Base-by-base conservation (phyloP, 2,329 filamentous ascomycete species). In the Coniella vitis region DNA sequence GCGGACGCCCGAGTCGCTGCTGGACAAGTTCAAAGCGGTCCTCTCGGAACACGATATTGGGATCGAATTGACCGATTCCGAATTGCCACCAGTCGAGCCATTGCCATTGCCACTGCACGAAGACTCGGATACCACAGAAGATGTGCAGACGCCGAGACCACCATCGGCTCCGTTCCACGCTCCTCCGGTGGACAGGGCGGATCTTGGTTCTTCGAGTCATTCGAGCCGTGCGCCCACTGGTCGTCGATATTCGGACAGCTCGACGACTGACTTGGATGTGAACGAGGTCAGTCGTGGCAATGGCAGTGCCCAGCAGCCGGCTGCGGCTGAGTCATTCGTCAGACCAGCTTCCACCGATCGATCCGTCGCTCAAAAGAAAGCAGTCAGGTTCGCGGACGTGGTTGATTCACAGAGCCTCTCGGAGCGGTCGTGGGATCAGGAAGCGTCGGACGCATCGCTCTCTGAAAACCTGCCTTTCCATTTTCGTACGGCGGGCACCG, bases 31-130 rank as follows among this genome's bases (percentile, higher is more conserved):
- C 58, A 77, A 82, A 63, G 71, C 76, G 49, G 73, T 88, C 51
- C 72, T 94, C 55, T 71, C 69, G 14, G 75, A 79, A 43, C 81
- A 89, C 74, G 83, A 83, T 19, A 89, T 91, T 54, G 74, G 81
- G 37, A 72, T 93, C 47, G 82, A 87, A 53, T 77, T 84, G 49
- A 72, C 73, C 21, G 56, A 56, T n/a, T 51, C 51, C 34, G 43
- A 40, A 40, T 19, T 53, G 36, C 34, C 17, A 12, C 45, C 40
- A 35, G 39, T 31, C 2, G 47, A 45, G 34, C 25, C 32, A 21
- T 19, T 16, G 16, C 17, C 17, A 12, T 3, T 17, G 16, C 17
- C 44, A n/a, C 16, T 19, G 5, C 17, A 14, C 13, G 45, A 9
- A n/a, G 25, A 47, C 37, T 7, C 16, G 29, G 32, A 32, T 10